Conservation (phyloP, 179 eudicot genomes). For the Spinacia oleracea region DNA sequence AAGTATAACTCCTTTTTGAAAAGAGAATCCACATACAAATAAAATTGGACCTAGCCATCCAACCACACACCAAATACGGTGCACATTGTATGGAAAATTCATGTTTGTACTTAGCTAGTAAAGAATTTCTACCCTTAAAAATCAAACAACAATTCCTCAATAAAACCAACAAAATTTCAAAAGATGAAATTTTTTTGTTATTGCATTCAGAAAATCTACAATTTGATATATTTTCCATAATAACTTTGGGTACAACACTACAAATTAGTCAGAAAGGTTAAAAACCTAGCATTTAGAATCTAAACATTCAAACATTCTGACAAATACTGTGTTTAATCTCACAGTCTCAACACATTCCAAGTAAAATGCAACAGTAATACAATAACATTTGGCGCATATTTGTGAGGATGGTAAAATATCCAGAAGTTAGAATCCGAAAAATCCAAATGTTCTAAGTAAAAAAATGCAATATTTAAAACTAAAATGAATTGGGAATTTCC, state of each 20-base stretch:
- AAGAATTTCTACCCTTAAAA: slow-evolving; percentile 6
- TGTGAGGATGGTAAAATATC: neutral
- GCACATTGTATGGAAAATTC: slow-evolving; percentile 15
- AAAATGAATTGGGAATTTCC: neutral
- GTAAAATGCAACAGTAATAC: neutral
- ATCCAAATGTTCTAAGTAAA: neutral
- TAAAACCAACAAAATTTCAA: neutral
- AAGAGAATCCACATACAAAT: slow-evolving; percentile 34
- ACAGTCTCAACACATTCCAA: too few species aligned
- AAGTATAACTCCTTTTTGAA: slow-evolving; percentile 31
- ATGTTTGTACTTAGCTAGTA: neutral
- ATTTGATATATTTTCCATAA: too few species aligned
- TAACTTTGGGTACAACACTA: neutral
- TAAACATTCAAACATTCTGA: neutral
- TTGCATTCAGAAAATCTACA: too few species aligned
- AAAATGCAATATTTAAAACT: neutral
- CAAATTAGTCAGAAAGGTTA: neutral
- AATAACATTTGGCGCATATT: neutral
- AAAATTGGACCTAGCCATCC: slow-evolving; percentile 27
- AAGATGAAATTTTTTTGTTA: neutral
- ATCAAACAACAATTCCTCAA: neutral
- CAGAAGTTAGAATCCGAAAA: slow-evolving; percentile 12
- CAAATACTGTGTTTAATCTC: too few species aligned
- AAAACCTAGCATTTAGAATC: slow-evolving; percentile 7
- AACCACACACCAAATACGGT: slow-evolving; percentile 16